phyloP scores from a whole-genome alignment of 257 asterid species.

The Mitragyna speciosa region DNA sequence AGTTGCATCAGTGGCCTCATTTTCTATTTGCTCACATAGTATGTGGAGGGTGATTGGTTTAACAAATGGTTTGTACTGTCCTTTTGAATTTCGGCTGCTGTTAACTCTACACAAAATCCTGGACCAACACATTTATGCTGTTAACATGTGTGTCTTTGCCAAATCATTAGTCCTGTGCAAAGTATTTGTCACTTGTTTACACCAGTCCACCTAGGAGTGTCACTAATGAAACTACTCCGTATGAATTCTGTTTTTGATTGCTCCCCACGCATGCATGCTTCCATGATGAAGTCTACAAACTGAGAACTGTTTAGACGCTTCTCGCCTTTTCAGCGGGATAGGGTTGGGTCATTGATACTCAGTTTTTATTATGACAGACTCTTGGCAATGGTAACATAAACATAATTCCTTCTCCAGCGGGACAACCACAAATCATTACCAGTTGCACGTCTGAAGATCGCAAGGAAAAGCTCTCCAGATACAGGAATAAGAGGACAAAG shows the following conservation, averaged over 20 bases:
- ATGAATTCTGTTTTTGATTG: conserved; percentile 12
- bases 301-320: conserved; percentile 59
- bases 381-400: conserved; percentile 51
- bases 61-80: background rate
- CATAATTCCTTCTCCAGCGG: conserved; percentile 47
- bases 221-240: background rate
- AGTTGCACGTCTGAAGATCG: conserved; percentile 62
- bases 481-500: conserved; percentile 80
- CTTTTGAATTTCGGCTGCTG: no score
- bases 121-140: background rate
- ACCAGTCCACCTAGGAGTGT: background rate
- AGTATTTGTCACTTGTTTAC: background rate
- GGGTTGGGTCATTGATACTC: conserved; percentile 60
- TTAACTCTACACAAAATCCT: background rate
- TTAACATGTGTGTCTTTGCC: background rate
- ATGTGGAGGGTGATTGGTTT: background rate
- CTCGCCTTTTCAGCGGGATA: conserved; percentile 56
- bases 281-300: conserved; percentile 35
- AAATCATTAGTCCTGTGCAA: background rate
- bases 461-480: conserved; percentile 78
- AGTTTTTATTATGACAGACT: conserved; percentile 80
- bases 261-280: conserved; percentile 23
- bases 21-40: background rate
- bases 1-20: background rate
- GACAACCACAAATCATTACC: conserved; percentile 42